Percentiles rank a stretch among this genome's conserved stretches.
Evolutionary conservation across 441 rosid species (phyloP).

Genomic region (Theobroma grandiflorum): DNA sequence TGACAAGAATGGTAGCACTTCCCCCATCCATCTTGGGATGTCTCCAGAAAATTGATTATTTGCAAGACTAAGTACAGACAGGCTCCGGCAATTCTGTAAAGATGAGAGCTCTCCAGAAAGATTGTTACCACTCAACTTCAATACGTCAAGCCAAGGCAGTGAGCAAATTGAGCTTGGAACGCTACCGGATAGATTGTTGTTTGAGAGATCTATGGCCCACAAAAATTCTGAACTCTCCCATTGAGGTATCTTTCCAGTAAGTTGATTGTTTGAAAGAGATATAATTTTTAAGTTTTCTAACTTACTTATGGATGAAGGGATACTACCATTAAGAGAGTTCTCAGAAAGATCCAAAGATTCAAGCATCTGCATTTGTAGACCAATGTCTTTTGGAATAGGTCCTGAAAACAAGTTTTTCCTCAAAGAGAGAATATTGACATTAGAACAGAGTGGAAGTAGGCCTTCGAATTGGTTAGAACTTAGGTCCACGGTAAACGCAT

Average conservation of each 20-base stretch:
- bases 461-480: constrained; percentile 3
- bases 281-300: constrained; percentile 31
- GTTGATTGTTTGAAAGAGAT: constrained; percentile 40
- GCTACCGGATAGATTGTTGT: not conserved
- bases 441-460: not conserved
- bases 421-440: not conserved
- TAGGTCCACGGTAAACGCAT: not conserved
- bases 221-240: not conserved
- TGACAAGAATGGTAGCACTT: no score
- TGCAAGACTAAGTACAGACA: no score
- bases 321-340: not conserved
- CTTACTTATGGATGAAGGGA: constrained; percentile 40
- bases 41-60: no score
- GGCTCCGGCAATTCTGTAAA: no score
- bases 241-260: constrained; percentile 7
- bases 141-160: not conserved
- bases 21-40: no score
- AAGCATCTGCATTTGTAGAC: constrained; percentile 25
- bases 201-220: not conserved
- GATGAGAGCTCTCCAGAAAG: no score
- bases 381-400: constrained; percentile 34
- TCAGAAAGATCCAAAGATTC: constrained; percentile 42
- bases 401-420: constrained; percentile 44
- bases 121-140: not conserved
- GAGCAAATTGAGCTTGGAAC: not conserved